Conservation (phyloP, 345 rosid genomes). For the Garcia nutans region DNA sequence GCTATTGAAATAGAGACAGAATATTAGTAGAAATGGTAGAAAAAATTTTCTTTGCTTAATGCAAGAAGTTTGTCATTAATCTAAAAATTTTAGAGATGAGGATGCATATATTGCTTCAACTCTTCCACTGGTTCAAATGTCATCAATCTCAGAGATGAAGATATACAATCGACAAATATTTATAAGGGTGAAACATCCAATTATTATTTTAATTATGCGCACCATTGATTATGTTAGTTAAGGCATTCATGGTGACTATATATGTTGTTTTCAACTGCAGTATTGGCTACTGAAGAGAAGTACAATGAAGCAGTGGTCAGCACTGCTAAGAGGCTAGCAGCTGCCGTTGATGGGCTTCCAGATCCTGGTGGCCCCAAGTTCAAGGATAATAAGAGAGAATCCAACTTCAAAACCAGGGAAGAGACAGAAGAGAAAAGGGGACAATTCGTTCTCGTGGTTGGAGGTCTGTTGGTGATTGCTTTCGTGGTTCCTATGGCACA, state of each 20-base stretch:
- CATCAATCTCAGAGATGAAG: neutral
- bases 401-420: conserved; percentile 81
- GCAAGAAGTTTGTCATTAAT: neutral
- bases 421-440: conserved; percentile 98
- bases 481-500: conserved; percentile 98
- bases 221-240: neutral
- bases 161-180: neutral
- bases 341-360: conserved; percentile 93
- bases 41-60: neutral
- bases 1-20: too few species aligned
- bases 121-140: neutral
- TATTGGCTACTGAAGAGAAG: conserved; percentile 91
- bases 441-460: conserved; percentile 91
- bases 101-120: neutral
- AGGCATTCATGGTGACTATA: conserved; percentile 13
- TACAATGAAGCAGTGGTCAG: conserved; percentile 85
- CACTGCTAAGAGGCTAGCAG: conserved; percentile 82
- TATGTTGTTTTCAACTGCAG: conserved; percentile 41
- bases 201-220: neutral
- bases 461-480: conserved; percentile 87
- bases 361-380: conserved; percentile 81
- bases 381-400: conserved; percentile 78
- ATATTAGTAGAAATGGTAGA: too few species aligned
- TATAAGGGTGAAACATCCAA: conserved; percentile 3
- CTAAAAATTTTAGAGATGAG: neutral